Evolutionary conservation across 495 filamentous ascomycete genomes (phyloP).

Genomic region (Penicillium simplicissimum): DNA sequence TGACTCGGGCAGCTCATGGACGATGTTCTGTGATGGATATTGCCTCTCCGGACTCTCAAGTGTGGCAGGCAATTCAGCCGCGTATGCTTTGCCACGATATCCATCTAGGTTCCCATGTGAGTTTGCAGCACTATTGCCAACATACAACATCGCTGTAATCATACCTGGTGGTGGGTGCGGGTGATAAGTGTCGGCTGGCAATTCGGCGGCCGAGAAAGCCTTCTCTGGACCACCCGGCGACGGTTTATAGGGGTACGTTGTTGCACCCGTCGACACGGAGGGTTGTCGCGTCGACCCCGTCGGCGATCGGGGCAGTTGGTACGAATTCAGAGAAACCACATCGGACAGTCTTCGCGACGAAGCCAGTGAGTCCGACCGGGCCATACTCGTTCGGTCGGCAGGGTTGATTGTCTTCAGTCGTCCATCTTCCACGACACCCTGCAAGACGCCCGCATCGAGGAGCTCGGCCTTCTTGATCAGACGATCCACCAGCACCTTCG

Average conservation of each 20-base stretch:
- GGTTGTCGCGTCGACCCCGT: neutral
- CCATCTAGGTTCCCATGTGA: neutral
- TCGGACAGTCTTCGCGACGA: slow-evolving; percentile 5
- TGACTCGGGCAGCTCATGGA: neutral
- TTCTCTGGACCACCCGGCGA: slow-evolving; percentile 1
- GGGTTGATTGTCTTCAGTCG: slow-evolving; percentile 33
- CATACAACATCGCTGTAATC: neutral
- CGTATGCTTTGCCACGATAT: neutral
- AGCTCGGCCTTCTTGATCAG: slow-evolving; percentile 60
- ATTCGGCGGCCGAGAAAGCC: slow-evolving; percentile 8
- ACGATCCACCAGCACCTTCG: slow-evolving; percentile 63
- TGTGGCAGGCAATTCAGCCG: slow-evolving; percentile 3
- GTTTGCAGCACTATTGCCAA: neutral
- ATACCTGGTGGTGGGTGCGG: slow-evolving; percentile 3
- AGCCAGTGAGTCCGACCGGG: neutral
- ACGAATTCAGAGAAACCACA: slow-evolving; percentile 6
- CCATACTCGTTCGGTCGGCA: slow-evolving; percentile 20
- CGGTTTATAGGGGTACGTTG: neutral
- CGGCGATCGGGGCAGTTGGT: slow-evolving; percentile 4
- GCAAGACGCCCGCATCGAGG: slow-evolving; percentile 30
- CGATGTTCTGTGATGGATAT: neutral
- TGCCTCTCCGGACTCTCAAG: neutral
- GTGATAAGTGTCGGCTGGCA: slow-evolving; percentile 17
- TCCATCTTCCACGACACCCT: slow-evolving; percentile 31
- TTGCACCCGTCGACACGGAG: neutral